Evolutionary conservation across 2,329 filamentous ascomycete species (phyloP), one percentile per base, ranked within the genome.

Genomic region (Neofusicoccum parvum): DNA sequence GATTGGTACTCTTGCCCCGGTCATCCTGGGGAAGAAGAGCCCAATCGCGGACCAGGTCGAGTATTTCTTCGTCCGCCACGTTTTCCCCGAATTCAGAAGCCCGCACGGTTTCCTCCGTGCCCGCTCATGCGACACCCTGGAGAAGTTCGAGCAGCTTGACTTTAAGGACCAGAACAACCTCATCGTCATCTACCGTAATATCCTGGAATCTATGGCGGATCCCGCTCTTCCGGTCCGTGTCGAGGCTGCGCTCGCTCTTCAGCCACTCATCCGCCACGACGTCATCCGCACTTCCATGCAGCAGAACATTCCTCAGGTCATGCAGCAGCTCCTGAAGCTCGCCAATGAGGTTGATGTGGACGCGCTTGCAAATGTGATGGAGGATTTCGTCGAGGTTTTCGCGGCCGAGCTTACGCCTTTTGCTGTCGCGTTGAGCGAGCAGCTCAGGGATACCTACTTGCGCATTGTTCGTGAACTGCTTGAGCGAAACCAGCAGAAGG

Each of bases 361-460:
- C 78, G 94, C 95, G 5, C 84, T 99, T 46, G 94, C 95, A 23
- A 98, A 98, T 74, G 95, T 99, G 45, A 99, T 99, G 95, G 95
- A 99, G 79, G 95, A 99, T 75, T 99, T 99, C 75, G 95, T 99
- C 51, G 95, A 99, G 78, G 94, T 98, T 2, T 99, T 99, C 75
- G 94, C 95, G n/a, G 87, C 92, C 2, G 95, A 99, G 77, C 86
- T 99, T 53, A 98, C 95, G 5, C 95, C 95, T 3, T 99, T 99
- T 73, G 95, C 95, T 11, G 94, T 99, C 37, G 95, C 95, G 4
- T 84, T 99, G 3, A 97, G 93, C 74, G 94, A 98, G 80, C 95
- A 99, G 79, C 84, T 99, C 54, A 90, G 94, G 49, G 95, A 99
- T 74, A 99, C 95, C 0, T 99, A 99, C 73, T 85, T 99, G 70